Conservation (phyloP, 148 eudicot species). For the Bassia scoparia region DNA sequence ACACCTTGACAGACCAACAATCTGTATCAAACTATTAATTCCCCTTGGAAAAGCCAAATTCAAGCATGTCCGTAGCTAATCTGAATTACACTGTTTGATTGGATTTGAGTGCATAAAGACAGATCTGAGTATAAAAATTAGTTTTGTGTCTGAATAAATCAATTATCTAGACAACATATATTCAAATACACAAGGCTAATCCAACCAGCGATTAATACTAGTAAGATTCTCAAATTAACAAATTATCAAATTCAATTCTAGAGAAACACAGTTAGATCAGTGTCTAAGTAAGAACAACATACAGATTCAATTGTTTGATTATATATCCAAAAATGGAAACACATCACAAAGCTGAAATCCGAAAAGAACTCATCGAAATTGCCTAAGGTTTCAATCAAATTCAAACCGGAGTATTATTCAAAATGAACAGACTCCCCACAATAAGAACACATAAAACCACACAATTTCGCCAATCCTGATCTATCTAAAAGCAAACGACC, state of each 20-base stretch:
- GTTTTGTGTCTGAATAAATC: too few species aligned
- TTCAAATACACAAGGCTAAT: background rate
- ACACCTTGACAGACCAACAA: too few species aligned
- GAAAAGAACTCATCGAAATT: background rate
- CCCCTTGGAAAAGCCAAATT: background rate
- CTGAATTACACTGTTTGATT: background rate
- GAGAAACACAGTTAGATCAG: background rate
- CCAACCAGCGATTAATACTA: too few species aligned
- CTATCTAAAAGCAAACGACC: slow-evolving; percentile 1
- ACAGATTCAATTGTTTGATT: background rate
- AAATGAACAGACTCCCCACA: too few species aligned
- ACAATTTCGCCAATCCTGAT: background rate
- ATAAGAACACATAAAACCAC: background rate
- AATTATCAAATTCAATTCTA: background rate
- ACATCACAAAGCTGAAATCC: background rate
- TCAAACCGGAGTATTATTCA: too few species aligned
- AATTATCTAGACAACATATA: background rate
- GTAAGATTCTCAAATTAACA: background rate
- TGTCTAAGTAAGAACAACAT: background rate
- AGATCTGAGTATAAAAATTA: background rate
- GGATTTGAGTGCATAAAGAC: background rate
- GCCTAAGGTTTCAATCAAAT: background rate
- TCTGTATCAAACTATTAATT: background rate
- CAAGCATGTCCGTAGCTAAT: too few species aligned
- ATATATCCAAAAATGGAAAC: background rate